Base-by-base conservation (phyloP, 2,329 filamentous ascomycete species). In the Xylariaceae sp. region DNA sequence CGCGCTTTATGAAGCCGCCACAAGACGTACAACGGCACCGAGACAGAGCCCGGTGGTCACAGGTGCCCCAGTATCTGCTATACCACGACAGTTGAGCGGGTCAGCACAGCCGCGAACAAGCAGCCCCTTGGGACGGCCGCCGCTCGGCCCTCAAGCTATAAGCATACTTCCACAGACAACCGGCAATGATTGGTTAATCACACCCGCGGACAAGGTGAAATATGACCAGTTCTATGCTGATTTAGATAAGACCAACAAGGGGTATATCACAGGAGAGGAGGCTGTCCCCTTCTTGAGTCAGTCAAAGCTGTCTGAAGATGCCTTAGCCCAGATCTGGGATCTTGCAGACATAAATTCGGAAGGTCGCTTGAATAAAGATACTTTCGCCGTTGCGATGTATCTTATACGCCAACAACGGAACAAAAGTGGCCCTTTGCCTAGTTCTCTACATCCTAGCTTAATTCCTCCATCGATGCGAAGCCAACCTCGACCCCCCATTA, bases 361-460 rank as follows among this genome's bases (percentile, higher is more conserved):
- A 63, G 94, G 94, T 9, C 87, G 88, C 52, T 77, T 99, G 51
- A 92, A 82, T 40, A 85, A 84, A 64, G 94, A 99, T 62, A 92
- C 96, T 65, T 99, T 99, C 69, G 92, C 94, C 0, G 92, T 99
- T 40, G 93, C 94, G 47, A 97, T 99, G 92, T 95, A 95, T 69
- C 80, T 99, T 44, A 97, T 99, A 64, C 85, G 92, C 57, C 90
- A 96, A 70, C 92, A 97, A 70, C 83, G 92, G 48, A 88, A 82
- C 60, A 88, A 86, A 58, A 84, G 85, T 52, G 84, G 87, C 50
- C 77, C 83, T 23, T 73, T 97, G 26, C 94, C 94, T 2, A 78
- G 87, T 18, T 81, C 84, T n/a, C 76, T 99, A 35, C 92, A 93
- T 8, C 78, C 86, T 0, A 92, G 88, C 62, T 77, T 97, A 32